A percentile compares a stretch with the other conserved stretches of the same genome.
Evolutionary conservation across 2,329 filamentous ascomycete genomes (phyloP).

Genomic region (Fusarium redolens): DNA sequence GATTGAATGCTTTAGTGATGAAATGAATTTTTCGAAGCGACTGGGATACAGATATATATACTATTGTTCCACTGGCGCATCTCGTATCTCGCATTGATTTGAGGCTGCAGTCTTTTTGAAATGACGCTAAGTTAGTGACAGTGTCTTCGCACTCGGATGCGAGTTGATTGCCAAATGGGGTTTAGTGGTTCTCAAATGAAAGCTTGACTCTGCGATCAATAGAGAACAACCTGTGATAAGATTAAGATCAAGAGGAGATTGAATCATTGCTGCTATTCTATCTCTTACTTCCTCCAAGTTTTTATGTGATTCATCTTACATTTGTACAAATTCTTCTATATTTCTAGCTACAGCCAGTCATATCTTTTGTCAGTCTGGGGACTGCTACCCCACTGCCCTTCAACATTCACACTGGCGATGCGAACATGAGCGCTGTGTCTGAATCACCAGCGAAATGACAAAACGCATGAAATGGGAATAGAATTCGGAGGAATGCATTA

Average conservation of each 20-base stretch:
- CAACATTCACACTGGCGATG: too few relatives aligned
- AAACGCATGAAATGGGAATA: fast-evolving
- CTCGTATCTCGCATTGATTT: background rate
- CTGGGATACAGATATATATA: background rate
- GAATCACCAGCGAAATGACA: background rate
- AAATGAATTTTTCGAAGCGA: background rate
- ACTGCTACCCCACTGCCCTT: too few relatives aligned
- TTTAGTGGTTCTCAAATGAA: background rate
- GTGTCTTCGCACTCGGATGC: conserved; percentile 16
- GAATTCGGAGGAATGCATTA: background rate
- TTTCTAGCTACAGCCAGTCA: fast-evolving
- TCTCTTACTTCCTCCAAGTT: too few relatives aligned
- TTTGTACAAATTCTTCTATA: background rate
- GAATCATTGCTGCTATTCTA: too few relatives aligned
- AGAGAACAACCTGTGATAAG: background rate
- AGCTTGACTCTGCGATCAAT: background rate
- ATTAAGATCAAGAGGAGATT: background rate
- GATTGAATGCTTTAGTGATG: background rate
- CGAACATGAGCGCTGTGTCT: fast-evolving
- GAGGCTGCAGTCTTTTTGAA: background rate
- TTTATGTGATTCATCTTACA: too few relatives aligned
- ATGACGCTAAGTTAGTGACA: background rate
- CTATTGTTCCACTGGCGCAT: background rate
- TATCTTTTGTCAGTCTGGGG: fast-evolving
- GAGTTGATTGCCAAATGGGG: background rate